Conservation (phyloP, 257 asterid genomes). For the Apocynum venetum region DNA sequence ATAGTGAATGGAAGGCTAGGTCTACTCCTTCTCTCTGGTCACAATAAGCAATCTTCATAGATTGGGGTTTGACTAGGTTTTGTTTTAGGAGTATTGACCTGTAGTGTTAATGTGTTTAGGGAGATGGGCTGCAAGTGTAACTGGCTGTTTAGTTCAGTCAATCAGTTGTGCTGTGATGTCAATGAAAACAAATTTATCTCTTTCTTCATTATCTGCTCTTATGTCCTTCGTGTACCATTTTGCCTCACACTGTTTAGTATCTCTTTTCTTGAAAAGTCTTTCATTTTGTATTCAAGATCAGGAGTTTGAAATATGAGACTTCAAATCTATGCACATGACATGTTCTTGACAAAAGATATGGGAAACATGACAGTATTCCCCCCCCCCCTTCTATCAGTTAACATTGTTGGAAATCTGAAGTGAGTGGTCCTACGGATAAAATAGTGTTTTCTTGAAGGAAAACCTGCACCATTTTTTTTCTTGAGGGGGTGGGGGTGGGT, state of each 20-base stretch:
- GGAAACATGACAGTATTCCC: neutral
- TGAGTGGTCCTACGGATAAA: neutral
- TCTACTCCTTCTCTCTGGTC: neutral
- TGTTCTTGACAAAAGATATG: neutral
- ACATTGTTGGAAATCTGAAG: neutral
- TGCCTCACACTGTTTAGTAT: neutral
- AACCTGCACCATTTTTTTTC: neutral
- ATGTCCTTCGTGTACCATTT: neutral
- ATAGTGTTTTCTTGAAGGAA: too few species aligned
- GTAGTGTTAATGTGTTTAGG: neutral
- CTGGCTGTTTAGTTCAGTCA: neutral
- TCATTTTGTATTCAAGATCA: neutral
- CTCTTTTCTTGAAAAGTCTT: neutral
- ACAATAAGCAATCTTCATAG: neutral
- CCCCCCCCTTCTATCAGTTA: neutral
- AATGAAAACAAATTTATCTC: neutral
- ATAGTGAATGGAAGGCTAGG: neutral
- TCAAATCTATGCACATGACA: neutral
- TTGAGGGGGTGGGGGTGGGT: too few species aligned
- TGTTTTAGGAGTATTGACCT: neutral
- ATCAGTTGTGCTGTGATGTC: neutral
- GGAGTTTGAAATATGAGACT: neutral
- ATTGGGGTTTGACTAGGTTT: neutral
- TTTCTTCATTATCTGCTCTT: neutral
- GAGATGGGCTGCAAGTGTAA: neutral